Evolutionary conservation across 768 basidiomycete species (phyloP), one percentile per base, ranked within the genome.

Genomic region (Symmetrospora coprosmae): DNA sequence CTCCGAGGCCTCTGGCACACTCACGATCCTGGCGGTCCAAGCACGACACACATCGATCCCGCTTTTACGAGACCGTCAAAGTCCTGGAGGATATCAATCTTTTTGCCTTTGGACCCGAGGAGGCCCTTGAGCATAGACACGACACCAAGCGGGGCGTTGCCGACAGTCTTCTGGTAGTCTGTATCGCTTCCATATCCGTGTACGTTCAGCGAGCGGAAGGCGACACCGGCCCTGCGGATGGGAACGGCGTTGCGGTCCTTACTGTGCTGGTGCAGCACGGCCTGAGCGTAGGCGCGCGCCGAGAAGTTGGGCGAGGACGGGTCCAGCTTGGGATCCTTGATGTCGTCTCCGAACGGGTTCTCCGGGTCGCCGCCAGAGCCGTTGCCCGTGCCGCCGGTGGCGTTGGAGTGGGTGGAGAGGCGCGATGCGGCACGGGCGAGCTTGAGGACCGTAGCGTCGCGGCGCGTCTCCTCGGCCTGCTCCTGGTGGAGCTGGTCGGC

Each of bases 1-100:
- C n/a, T n/a, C n/a, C n/a, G n/a, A n/a, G n/a, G n/a, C n/a, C n/a
- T n/a, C n/a, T n/a, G n/a, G n/a, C n/a, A n/a, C n/a, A n/a, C n/a
- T n/a, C n/a, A n/a, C n/a, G n/a, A n/a, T n/a, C 85, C 85, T 0
- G 88, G 88, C 30, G 86, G 78, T 23, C 88, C 88, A 25, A 90
- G 78, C 11, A 89, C 87, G 16, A 91, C 40, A 39, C 49, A 60
- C 87, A 87, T 85, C 72, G 86, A 83, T 16, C 83, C 83, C 0
- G 82, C 79, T 3, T 78, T 76, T 13, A 85, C 75, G 1, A 80
- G 75, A 9, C 83, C 83, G 50, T 82, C 79, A 60, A 85, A 81
- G 13, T 39, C 28, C 11, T 33, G 17, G 13, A 61, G 41, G 27
- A 64, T 63, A 6, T 63, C 38, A 21, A 59, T 33, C 21, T 58